Base-by-base conservation (phyloP, 1,139 yeast genomes). In the Meyerozyma guilliermondii region DNA sequence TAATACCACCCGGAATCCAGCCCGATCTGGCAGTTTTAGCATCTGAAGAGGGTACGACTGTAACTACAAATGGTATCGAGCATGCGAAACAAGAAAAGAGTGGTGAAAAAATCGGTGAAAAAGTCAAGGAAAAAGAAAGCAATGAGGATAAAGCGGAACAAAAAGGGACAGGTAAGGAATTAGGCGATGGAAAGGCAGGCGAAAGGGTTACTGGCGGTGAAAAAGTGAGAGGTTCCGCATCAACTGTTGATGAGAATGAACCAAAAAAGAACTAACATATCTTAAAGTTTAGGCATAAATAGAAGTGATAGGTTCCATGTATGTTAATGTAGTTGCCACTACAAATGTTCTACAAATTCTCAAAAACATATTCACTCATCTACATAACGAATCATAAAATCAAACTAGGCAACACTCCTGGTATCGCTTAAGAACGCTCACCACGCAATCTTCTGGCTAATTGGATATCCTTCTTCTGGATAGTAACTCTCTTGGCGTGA, bases 401-500 rank as follows among this genome's bases (percentile, higher is more conserved):
- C 23, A 35, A 29, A 27, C 23, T 26, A 13, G 28, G 24, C 36
- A 33, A 20, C n/a, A 33, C 23, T 11, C 18, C 36, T 20, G 36
- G 17, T 39, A 36, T 36, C 27, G 26, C 43, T 52, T 63, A 71
- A 39, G 76, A 63, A 65, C 77, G 68, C 62, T 72, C 77, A 52
- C 78, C 78, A 80, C 98, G 89, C 71, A 91, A 85, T 84, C 98
- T 92, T 82, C 98, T 89, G 58, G 98, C 98, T 69, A 91, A 85
- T 76, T 89, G 96, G 72, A 91, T 89, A 73, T 91, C 98, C 84
- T 91, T 91, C 95, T 91, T 92, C 80, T 91, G 97, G 74, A 72
- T 72, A 45, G 78, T 72, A 48, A 72, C 78, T 68, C 78, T 71
- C 68, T 72, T 72, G 54, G 78, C 78, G 59, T 72, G 78, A 49